Evolutionary conservation across 176 grass and related monocot genomes (phyloP).

Genomic region (Canna indica): DNA sequence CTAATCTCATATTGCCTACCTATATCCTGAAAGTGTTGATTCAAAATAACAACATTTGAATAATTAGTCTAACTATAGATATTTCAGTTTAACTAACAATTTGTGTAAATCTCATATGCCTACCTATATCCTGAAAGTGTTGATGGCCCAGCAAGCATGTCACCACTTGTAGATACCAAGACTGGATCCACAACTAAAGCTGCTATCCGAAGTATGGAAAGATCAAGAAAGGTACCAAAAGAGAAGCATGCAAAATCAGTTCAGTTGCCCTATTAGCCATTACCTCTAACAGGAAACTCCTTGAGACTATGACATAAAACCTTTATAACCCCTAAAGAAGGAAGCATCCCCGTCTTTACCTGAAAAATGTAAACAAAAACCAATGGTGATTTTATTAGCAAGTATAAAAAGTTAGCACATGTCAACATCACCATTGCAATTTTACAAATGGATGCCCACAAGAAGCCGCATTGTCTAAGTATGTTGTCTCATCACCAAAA

Average conservation of each 20-base stretch:
- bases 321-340: slow-evolving; percentile 53
- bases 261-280: slow-evolving; percentile 5
- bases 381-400: neutral
- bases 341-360: slow-evolving; percentile 98
- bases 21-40: slow-evolving; percentile 53
- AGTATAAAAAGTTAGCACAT: too few relatives aligned
- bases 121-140: slow-evolving; percentile 60
- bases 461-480: neutral
- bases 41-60: neutral
- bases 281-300: slow-evolving; percentile 92
- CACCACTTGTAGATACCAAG: slow-evolving; percentile 90
- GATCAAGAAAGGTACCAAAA: slow-evolving; percentile 12
- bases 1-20: slow-evolving; percentile 16
- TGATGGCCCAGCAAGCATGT: slow-evolving; percentile 59
- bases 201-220: slow-evolving; percentile 40
- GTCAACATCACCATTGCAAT: too few relatives aligned
- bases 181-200: slow-evolving; percentile 99
- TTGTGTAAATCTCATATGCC: neutral
- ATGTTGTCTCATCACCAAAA: neutral
- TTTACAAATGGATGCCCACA: too few relatives aligned
- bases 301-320: slow-evolving; percentile 61
- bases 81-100: neutral
- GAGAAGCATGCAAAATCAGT: slow-evolving; percentile 11
- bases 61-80: neutral
- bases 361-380: slow-evolving; percentile 23